Evolutionary conservation across 192 early-diverging fungal genomes (phyloP).

Genomic region (Podila epigama): DNA sequence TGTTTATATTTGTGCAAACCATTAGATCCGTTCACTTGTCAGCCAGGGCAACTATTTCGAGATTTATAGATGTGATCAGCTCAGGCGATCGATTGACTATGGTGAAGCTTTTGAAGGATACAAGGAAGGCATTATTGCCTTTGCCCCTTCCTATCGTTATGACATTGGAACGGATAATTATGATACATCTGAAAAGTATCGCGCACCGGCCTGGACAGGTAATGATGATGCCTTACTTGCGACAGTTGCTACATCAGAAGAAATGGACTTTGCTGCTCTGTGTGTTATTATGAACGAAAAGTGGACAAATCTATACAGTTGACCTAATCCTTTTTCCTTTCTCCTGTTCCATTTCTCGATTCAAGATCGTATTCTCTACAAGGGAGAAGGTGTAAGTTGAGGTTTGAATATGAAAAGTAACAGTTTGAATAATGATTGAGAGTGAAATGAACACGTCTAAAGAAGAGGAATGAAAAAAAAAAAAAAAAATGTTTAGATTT

Average conservation of each 20-base stretch:
- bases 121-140: constrained; percentile 74
- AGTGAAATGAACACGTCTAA: not conserved
- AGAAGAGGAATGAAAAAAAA: too few relatives aligned
- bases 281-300: too few relatives aligned
- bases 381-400: constrained; percentile 55
- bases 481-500: too few relatives aligned
- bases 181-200: constrained; percentile 67
- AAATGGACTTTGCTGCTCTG: not conserved
- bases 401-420: constrained; percentile 26
- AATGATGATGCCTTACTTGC: constrained; percentile 2
- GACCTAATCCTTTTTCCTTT: too few relatives aligned
- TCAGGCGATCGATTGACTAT: constrained; percentile 63
- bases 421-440: not conserved
- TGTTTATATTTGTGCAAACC: not conserved
- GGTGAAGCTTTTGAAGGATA: constrained; percentile 79
- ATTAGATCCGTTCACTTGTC: constrained; percentile 14
- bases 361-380: constrained; percentile 66
- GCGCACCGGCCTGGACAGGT: constrained; percentile 29
- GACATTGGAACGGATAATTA: constrained; percentile 74
- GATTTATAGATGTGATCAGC: constrained; percentile 43
- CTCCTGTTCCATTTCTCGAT: too few relatives aligned
- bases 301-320: too few relatives aligned
- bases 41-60: constrained; percentile 34
- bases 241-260: not conserved
- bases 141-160: constrained; percentile 86